Evolutionary conservation across 169 alveolate genomes (phyloP), one percentile per base, ranked within the genome.

Genomic region (Eimeria necatrix): DNA sequence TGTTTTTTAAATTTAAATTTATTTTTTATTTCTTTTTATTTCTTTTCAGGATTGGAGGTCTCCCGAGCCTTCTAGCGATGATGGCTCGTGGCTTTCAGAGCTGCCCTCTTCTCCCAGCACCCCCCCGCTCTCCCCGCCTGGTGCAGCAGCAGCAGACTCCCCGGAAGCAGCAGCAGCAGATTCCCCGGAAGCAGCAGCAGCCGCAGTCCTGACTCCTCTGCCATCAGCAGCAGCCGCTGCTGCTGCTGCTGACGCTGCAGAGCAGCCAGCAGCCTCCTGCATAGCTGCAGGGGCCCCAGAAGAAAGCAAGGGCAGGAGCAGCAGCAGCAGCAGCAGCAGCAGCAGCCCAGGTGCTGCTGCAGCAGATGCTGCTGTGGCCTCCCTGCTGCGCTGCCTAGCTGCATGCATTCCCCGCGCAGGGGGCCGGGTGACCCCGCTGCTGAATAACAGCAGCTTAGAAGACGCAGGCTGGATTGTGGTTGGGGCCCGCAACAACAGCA

Each of bases 11-110:
- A 5, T 4, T 61, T 61, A 0, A 20, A 16, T 61, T 16, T 7
- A 5, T 32, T 64, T 64, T 64, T 12, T 7, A 32, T 64, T 64
- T 20, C 24, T 64, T 4, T 32, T 32, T 32, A 0, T 10, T 56
- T 16, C 2, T 10, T 10, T 1, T 73, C 14, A 73, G 83, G 83
- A 73, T 41, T 73, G 83, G 83, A 32, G 83, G 4, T 26, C 48
- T 24, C 49, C 87, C 3, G 87, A 76, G 87, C 87, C 87, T 4
- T 76, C 87, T n/a, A 76, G 87, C 64, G 87, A 76, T 20, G 87
- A 20, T 24, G 24, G 64, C 41, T 51, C 87, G 8, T 76, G 87
- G 87, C 64, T 76, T 7, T 76, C 87, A 7, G 87, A 26, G 59
- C 59, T 76, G 10, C 87, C 87, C 22, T 76, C 87, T 10, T 76